Evolutionary conservation across 2,329 filamentous ascomycete genomes (phyloP).

Genomic region (Eurotiales sp.): DNA sequence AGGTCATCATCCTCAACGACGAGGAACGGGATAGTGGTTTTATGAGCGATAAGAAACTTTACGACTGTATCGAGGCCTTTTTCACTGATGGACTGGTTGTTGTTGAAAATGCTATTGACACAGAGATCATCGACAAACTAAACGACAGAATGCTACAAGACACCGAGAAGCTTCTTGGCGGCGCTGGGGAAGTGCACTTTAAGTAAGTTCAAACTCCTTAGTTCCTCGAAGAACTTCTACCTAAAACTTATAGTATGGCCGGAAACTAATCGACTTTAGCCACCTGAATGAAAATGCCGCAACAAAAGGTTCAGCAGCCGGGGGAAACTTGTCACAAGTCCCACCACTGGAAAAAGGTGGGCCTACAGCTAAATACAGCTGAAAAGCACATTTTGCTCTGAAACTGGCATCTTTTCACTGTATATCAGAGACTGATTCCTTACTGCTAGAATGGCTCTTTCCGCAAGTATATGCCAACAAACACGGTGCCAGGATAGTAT

Average conservation of each 20-base stretch:
- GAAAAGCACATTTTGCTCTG: too few relatives aligned
- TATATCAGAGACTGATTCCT: too few relatives aligned
- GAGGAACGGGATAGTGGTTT: slow-evolving; percentile 7
- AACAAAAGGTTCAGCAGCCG: slow-evolving; percentile 5
- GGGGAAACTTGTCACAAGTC: slow-evolving; percentile 9
- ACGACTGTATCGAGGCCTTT: slow-evolving; percentile 8
- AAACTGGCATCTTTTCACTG: too few relatives aligned
- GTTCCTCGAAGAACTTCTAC: too few relatives aligned
- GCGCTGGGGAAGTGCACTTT: background rate
- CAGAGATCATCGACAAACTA: slow-evolving; percentile 2
- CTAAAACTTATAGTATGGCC: too few relatives aligned
- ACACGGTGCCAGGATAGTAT: slow-evolving; percentile 5
- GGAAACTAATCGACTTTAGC: background rate
- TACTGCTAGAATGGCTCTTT: slow-evolving; percentile 10
- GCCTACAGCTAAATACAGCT: background rate
- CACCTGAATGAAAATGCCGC: slow-evolving; percentile 3
- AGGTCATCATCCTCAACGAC: background rate
- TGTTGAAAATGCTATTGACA: slow-evolving; percentile 7
- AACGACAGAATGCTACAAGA: slow-evolving; percentile 10
- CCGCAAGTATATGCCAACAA: slow-evolving; percentile 6
- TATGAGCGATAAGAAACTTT: slow-evolving; percentile 7
- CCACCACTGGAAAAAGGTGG: slow-evolving; percentile 6
- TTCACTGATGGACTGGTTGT: slow-evolving; percentile 5
- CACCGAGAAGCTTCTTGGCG: slow-evolving; percentile 4
- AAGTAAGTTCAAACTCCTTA: background rate